Conservation (phyloP, 225 moss, liverwort and hornwort genomes). For the Asterella californica region DNA sequence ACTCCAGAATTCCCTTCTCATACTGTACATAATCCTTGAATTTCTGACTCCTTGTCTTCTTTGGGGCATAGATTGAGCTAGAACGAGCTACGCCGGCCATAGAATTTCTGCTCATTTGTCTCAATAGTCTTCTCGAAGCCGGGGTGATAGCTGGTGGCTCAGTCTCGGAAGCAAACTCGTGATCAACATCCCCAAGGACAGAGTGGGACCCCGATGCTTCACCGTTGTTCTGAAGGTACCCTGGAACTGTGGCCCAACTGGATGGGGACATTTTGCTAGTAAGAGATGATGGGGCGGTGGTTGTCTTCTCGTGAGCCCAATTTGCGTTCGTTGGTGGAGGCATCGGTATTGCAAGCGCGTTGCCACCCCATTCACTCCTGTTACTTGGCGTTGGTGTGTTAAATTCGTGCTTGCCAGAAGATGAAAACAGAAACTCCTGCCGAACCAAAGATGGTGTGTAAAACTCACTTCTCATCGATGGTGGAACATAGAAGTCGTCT, state of each 20-base stretch:
- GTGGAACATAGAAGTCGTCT: constrained; percentile 7
- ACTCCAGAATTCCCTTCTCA: constrained; percentile 32
- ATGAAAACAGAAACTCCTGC: not conserved
- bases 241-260: not conserved
- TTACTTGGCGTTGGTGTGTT: not conserved
- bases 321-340: not conserved
- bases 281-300: not conserved
- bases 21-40: constrained; percentile 37
- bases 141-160: constrained; percentile 16
- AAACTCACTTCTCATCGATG: not conserved
- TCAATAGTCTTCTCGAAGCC: constrained; percentile 24
- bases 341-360: not conserved
- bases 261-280: not conserved
- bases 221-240: not conserved
- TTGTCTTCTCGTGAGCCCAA: not conserved
- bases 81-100: not conserved
- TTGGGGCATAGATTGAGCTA: not conserved
- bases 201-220: constrained; percentile 6
- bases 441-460: not conserved
- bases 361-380: not conserved
- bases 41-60: constrained; percentile 35
- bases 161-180: constrained; percentile 10
- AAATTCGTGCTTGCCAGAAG: not conserved
- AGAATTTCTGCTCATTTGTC: constrained; percentile 26
- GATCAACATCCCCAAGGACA: constrained; percentile 14